Percentiles rank a stretch among this genome's conserved stretches.
These are phyloP conservation scores for Zostera marina DNA, from an alignment of 116 monocot species.

Conservation along the genomic window DNA sequence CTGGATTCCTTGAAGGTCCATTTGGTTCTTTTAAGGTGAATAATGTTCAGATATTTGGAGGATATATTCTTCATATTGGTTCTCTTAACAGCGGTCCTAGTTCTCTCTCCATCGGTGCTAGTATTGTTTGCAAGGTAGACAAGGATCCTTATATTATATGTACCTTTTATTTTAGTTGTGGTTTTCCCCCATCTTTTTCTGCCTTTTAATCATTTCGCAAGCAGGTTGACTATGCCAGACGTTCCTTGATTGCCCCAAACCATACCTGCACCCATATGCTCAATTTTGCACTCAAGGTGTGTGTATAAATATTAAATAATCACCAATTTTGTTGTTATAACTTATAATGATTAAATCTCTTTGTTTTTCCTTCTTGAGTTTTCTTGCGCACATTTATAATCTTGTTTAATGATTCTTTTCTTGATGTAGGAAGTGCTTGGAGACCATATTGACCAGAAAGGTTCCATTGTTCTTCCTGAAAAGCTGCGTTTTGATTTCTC, in stretches of 20 bases:
- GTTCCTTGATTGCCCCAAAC: constrained; percentile 84
- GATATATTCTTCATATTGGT: constrained; percentile 88
- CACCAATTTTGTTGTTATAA: not conserved
- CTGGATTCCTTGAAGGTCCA: constrained; percentile 66
- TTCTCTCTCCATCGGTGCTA: constrained; percentile 48
- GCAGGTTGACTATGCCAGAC: constrained; percentile 90
- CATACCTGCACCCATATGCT: constrained; percentile 98
- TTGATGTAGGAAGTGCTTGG: constrained; percentile 86
- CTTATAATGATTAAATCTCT: not conserved
- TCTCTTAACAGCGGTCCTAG: constrained; percentile 22
- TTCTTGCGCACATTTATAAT: not conserved
- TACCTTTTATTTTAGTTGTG: constrained; percentile 2
- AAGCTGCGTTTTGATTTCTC: constrained; percentile 96
- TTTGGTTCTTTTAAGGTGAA: constrained; percentile 68
- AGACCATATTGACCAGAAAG: constrained; percentile 96
- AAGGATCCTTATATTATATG: not conserved
- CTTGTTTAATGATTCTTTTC: not conserved
- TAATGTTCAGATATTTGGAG: constrained; percentile 83
- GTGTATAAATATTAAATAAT: too few species aligned
- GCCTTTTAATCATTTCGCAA: constrained; percentile 7
- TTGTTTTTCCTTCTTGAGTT: too few species aligned
- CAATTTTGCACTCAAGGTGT: constrained; percentile 97
- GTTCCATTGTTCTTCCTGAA: constrained; percentile 98
- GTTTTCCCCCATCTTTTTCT: constrained; percentile 1
- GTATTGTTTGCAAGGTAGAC: constrained; percentile 71